Base-by-base conservation (phyloP, 1,284 basidiomycete genomes). In the Ustilago nuda region DNA sequence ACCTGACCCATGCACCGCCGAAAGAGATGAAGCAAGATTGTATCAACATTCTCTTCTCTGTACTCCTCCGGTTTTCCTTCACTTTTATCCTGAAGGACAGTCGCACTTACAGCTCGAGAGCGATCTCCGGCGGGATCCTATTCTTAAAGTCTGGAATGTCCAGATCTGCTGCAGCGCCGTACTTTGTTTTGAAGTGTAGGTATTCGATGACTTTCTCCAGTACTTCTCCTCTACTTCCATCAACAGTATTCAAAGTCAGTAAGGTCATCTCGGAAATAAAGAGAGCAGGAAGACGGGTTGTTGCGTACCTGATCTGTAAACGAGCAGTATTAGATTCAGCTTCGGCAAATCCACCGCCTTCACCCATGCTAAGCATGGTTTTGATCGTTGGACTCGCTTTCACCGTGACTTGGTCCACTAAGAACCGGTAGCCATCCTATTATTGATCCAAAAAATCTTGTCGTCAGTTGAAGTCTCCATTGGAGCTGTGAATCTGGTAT, bases 171-270 rank as follows among this genome's bases (percentile, higher is more conserved):
- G 87, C 87, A 15, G 88, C 87, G 64, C 90, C 89, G 82, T 93
- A 92, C 66, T 91, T 87, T 0, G 90, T 88, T 86, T 92, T 93
- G 88, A 92, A 94, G 61, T 89, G 87, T 86, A 94, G 90, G 82
- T 93, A 94, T 84, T 94, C 93, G 45, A 92, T 88, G 36, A 94
- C 88, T 82, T 93, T 94, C 84, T 94, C 92, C 2, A 93, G 90
- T 32, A 94, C 90, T 43, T 91, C 89, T 3, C 90, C 91, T 35
- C 92, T 93, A 79, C 23, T 17, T 50, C 2, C 39, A 41, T 17
- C 17, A 23, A 46, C 8, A 3, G 55, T 46, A 36, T 12, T 17
- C 63, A 41, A 68, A 52, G 35, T 58, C 6, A 58, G 56, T 46
- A 35, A 12, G 33, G 1, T 4, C 32, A 32, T 11, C 23, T 35